Conservation (phyloP, 768 basidiomycete genomes). For the Russula compacta region DNA sequence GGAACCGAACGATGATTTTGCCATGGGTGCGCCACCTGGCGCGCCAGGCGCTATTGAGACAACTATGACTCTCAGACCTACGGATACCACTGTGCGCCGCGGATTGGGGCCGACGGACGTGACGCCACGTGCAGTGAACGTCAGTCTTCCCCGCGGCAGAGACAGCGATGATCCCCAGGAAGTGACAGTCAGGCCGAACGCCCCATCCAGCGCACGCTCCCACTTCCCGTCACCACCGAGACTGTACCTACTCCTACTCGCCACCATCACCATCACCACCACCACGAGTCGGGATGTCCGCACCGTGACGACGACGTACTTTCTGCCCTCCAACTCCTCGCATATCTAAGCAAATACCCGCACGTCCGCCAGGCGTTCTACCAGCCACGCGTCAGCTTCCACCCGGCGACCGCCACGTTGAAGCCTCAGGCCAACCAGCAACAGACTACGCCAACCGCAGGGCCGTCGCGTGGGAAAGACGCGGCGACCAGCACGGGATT, state of each 20-base stretch:
- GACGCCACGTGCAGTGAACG: constrained; percentile 54
- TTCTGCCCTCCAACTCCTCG: constrained; percentile 82
- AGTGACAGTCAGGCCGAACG: constrained; percentile 17
- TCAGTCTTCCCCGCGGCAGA: constrained; percentile 38
- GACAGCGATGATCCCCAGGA: constrained; percentile 20
- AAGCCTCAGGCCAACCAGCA: constrained; percentile 17
- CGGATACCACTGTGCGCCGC: constrained; percentile 19
- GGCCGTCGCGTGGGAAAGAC: constrained; percentile 14
- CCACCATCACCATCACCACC: constrained; percentile 29
- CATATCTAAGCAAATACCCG: constrained; percentile 96
- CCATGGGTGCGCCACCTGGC: constrained; percentile 84
- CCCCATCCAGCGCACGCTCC: constrained; percentile 15
- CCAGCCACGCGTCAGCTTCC: constrained; percentile 74
- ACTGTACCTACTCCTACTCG: constrained; percentile 18
- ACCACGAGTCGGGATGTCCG: constrained; percentile 41
- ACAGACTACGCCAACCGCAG: constrained; percentile 13
- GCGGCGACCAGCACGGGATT: constrained; percentile 22
- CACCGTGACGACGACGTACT: constrained; percentile 95
- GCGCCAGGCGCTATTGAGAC: constrained; percentile 71
- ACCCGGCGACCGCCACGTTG: constrained; percentile 51
- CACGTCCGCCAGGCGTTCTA: constrained; percentile 96
- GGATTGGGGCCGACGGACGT: constrained; percentile 32
- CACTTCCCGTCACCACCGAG: constrained; percentile 14
- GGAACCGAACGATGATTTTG: constrained; percentile 80
- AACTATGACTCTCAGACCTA: constrained; percentile 21